A percentile compares a stretch with the other conserved stretches of the same genome.
Conservation (phyloP, 2,329 filamentous ascomycete genomes). For the Hymenoscyphus salicellus region DNA sequence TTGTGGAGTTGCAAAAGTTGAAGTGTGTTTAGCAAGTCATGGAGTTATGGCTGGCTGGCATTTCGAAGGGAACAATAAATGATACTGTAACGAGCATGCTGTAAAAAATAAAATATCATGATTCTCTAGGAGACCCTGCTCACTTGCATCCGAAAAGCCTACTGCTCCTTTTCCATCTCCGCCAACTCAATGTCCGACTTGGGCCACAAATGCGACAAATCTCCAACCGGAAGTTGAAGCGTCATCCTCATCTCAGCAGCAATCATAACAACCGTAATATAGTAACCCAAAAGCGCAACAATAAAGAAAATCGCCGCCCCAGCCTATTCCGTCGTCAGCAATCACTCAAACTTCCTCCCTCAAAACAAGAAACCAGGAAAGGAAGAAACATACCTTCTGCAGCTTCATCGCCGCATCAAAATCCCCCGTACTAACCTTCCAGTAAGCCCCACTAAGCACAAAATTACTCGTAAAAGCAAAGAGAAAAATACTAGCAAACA, state of each 20-base stretch:
- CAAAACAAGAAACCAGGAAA: background rate
- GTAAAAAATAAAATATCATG: too few species aligned
- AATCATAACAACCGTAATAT: conserved; percentile 54
- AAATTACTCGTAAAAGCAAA: conserved; percentile 46
- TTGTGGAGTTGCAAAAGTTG: too few species aligned
- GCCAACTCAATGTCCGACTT: conserved; percentile 36
- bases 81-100: too few species aligned
- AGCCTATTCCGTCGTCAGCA: conserved; percentile 27
- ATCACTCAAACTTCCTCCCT: background rate
- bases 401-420: conserved; percentile 42
- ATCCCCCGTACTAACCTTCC: conserved; percentile 45
- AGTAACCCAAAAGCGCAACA: conserved; percentile 49
- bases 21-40: too few species aligned
- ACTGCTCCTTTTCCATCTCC: conserved; percentile 23
- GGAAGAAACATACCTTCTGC: conserved; percentile 42
- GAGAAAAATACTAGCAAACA: conserved; percentile 49
- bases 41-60: too few species aligned
- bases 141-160: background rate
- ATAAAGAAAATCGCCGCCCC: conserved; percentile 45
- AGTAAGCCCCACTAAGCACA: conserved; percentile 48
- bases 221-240: conserved; percentile 48
- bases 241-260: conserved; percentile 51
- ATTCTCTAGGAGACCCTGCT: too few species aligned
- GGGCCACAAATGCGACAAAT: conserved; percentile 50
- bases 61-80: too few species aligned